Evolutionary conservation across 1,284 basidiomycete genomes (phyloP), one percentile per base, ranked within the genome.

Genomic region (Schizophyllum amplum): DNA sequence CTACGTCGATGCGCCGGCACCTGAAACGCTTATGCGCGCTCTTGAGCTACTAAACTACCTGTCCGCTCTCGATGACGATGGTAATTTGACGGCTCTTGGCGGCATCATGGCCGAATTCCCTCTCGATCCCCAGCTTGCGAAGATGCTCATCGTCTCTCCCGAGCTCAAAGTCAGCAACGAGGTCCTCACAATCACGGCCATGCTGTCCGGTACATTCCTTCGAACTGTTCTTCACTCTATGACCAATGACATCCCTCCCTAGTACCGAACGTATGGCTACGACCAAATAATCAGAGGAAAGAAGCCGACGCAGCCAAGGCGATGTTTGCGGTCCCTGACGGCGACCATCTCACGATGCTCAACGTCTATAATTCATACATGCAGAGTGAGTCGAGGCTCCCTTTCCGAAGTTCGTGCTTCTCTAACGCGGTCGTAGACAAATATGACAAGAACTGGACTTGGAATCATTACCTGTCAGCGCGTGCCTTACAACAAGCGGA

Each of bases 41-140:
- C 76, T 99, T 54, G 97, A 99, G 72, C 73, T 98, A 56, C 78
- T 99, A 55, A 97, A 98, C 68, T 97, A 90, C 72, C 80, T 99
- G 24, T 84, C 87, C 4, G 96, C 95, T 0, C 78, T 99, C 60
- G 94, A 99, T 67, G 94, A 99, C 65, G 92, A 98, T 4, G 96
- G 97, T 17, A 86, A 93, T 61, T 72, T 99, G 56, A 99, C 96
- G 0, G 73, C 87, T 0, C 74, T 98, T 1, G 96, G 97, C 13
- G 77, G 75, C 51, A 90, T 95, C 60, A 98, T 99, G 96, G 96
- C 96, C 11, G 95, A 98, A 63, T 98, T 99, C 75, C 96, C 96
- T 15, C 80, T 99, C 24, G 97, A 99, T 69, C 96, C 97, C 26
- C 96, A 62, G 61, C 24, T 62, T 54, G 58, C 61, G 20, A 62